Percentiles rank a stretch among this genome's conserved stretches.
Evolutionary conservation across 176 grass and related monocot species (phyloP).

Genomic region (Microstegium vimineum): DNA sequence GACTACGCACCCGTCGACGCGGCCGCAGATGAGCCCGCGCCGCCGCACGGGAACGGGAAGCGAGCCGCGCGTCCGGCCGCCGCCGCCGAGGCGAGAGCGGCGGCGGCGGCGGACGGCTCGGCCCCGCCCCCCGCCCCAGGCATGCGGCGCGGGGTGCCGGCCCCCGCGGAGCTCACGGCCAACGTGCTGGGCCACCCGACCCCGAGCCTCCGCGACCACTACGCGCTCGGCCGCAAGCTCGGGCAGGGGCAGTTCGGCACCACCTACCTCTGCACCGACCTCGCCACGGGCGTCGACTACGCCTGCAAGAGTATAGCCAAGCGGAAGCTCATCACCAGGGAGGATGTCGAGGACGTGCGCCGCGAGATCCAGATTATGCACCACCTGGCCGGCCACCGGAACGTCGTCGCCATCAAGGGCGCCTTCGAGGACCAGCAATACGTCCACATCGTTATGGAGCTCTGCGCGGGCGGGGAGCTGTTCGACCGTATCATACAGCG

Average conservation of each 20-base stretch:
- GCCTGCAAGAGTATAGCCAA: slow-evolving; percentile 95
- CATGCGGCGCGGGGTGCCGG: slow-evolving; percentile 48
- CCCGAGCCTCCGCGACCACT: slow-evolving; percentile 66
- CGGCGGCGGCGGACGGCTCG: neutral
- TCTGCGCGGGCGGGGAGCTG: slow-evolving; percentile 87
- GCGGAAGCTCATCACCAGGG: slow-evolving; percentile 83
- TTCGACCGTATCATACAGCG: slow-evolving; percentile 94
- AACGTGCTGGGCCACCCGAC: slow-evolving; percentile 78
- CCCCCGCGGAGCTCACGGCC: slow-evolving; percentile 45
- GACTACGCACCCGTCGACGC: slow-evolving; percentile 36
- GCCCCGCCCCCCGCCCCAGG: slow-evolving; percentile 24
- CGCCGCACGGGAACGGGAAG: slow-evolving; percentile 27
- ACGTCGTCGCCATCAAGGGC: slow-evolving; percentile 91
- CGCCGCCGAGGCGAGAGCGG: neutral
- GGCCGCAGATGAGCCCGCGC: neutral
- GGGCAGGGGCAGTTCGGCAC: slow-evolving; percentile 96
- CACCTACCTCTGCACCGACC: slow-evolving; percentile 92
- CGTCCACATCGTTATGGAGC: slow-evolving; percentile 97
- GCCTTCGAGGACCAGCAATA: slow-evolving; percentile 74
- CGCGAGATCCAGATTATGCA: slow-evolving; percentile 99
- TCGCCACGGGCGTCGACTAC: slow-evolving; percentile 48
- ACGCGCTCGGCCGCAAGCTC: slow-evolving; percentile 79
- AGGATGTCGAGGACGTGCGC: slow-evolving; percentile 96
- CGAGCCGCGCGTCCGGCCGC: slow-evolving; percentile 11
- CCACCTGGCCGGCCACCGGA: slow-evolving; percentile 83